Evolutionary conservation across 2,329 filamentous ascomycete species (phyloP).

Genomic region (Claviceps arundinis): DNA sequence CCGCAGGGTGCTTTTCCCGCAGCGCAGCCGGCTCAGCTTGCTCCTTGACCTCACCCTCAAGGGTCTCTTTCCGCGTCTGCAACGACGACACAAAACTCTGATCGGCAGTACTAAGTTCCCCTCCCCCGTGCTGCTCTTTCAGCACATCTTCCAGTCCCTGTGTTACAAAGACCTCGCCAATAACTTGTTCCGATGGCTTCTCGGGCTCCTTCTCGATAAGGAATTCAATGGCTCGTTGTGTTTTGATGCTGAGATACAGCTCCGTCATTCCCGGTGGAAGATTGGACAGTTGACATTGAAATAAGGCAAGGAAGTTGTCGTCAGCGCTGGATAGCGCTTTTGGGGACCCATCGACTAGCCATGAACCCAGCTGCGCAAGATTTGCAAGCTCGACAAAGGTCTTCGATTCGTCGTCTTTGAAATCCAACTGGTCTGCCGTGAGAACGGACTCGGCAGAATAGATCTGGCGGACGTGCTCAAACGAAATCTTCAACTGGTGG

Average conservation of each 20-base stretch:
- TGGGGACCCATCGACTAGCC: constrained; percentile 24
- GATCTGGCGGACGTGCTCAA: constrained; percentile 20
- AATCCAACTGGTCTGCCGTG: constrained; percentile 20
- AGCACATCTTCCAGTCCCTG: constrained; percentile 39
- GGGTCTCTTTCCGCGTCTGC: constrained; percentile 19
- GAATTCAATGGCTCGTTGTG: constrained; percentile 38
- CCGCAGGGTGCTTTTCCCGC: constrained; percentile 25
- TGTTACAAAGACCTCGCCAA: constrained; percentile 40
- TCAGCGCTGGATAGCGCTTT: constrained; percentile 29
- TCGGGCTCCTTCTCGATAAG: constrained; percentile 37
- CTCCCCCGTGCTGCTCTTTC: constrained; percentile 18
- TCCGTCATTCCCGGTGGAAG: constrained; percentile 28
- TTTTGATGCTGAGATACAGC: constrained; percentile 34
- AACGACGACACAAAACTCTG: constrained; percentile 20
- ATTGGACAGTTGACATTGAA: constrained; percentile 32
- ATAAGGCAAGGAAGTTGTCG: constrained; percentile 30
- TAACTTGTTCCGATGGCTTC: constrained; percentile 34
- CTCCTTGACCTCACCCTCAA: constrained; percentile 17
- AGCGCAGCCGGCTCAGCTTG: constrained; percentile 15
- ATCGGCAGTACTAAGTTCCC: constrained; percentile 22
- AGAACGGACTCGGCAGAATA: constrained; percentile 21
- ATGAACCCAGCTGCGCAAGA: constrained; percentile 31
- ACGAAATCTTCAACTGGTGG: constrained; percentile 17
- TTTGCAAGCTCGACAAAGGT: constrained; percentile 33
- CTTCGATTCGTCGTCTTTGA: constrained; percentile 19